phyloP scores from a whole-genome alignment of 2,329 filamentous ascomycete species.

The Colletotrichum endophyticum region DNA sequence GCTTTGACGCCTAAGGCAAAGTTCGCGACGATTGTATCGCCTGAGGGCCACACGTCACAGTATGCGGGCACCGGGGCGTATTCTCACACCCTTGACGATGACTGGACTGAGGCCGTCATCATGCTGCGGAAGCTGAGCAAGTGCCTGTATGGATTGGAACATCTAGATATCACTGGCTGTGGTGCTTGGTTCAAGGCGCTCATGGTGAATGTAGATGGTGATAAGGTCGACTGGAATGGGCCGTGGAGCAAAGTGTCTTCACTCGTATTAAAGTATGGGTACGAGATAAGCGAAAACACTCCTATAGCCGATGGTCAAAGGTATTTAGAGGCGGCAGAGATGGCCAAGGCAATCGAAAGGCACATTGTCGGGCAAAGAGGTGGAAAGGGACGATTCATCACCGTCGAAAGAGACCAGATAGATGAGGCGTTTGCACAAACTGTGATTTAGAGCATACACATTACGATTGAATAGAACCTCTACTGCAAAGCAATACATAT shows the following conservation, averaged over 20 bases:
- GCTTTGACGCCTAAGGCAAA: conserved; percentile 60
- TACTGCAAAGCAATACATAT: not conserved
- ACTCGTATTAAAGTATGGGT: conserved; percentile 51
- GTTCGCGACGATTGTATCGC: conserved; percentile 49
- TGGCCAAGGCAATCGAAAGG: conserved; percentile 49
- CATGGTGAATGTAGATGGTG: conserved; percentile 43
- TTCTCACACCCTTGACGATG: conserved; percentile 61
- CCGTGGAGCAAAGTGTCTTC: conserved; percentile 58
- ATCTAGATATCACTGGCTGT: conserved; percentile 67
- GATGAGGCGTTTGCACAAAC: not conserved
- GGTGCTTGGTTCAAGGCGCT: conserved; percentile 58
- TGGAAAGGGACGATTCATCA: conserved; percentile 54
- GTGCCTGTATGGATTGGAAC: conserved; percentile 62
- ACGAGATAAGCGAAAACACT: conserved; percentile 38
- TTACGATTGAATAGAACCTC: not conserved
- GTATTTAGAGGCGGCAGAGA: conserved; percentile 38
- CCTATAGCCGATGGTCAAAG: conserved; percentile 34
- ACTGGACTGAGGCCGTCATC: conserved; percentile 64
- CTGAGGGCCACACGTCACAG: conserved; percentile 46
- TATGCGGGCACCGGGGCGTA: conserved; percentile 63
- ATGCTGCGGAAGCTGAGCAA: conserved; percentile 60
- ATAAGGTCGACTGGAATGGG: conserved; percentile 58
- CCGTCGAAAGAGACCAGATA: conserved; percentile 47
- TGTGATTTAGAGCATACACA: not conserved
- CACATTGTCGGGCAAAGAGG: conserved; percentile 50